phyloP scores from a whole-genome alignment of 2,329 filamentous ascomycete species.

The Fusarium circinatum region DNA sequence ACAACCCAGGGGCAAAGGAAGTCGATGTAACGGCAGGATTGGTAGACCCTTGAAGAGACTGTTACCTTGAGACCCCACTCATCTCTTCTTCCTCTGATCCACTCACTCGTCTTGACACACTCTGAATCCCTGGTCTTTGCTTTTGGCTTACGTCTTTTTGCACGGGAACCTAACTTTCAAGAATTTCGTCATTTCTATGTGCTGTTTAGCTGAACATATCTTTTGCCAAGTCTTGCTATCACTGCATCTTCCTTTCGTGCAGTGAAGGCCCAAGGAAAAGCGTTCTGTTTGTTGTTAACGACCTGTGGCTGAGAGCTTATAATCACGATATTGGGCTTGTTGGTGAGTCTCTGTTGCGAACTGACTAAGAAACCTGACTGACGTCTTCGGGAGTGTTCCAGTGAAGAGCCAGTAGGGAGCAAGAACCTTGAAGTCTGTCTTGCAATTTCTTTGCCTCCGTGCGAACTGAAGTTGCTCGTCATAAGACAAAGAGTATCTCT shows the following conservation, averaged over 20 bases:
- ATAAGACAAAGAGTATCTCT: fast-evolving
- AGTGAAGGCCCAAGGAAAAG: background rate
- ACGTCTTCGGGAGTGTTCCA: fast-evolving
- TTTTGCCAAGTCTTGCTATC: fast-evolving
- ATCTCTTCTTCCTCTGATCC: background rate
- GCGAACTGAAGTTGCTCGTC: fast-evolving
- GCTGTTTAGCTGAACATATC: fast-evolving
- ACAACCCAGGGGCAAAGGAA: too few relatives aligned
- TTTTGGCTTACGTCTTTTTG: background rate
- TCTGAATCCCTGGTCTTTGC: background rate
- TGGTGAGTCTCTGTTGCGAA: background rate
- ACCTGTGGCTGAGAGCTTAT: background rate
- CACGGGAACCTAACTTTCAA: fast-evolving
- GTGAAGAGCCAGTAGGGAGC: fast-evolving
- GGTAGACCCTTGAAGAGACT: background rate
- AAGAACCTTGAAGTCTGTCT: background rate
- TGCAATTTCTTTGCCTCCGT: background rate
- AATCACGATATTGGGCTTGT: background rate
- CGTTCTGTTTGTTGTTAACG: background rate
- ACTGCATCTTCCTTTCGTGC: fast-evolving
- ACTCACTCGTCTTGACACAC: background rate
- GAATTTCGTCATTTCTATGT: fast-evolving
- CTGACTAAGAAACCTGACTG: fast-evolving
- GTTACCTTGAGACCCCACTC: background rate
- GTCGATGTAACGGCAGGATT: background rate